phyloP scores from a whole-genome alignment of 192 early-diverging fungal species.

The Chytriomyces hyalinus region DNA sequence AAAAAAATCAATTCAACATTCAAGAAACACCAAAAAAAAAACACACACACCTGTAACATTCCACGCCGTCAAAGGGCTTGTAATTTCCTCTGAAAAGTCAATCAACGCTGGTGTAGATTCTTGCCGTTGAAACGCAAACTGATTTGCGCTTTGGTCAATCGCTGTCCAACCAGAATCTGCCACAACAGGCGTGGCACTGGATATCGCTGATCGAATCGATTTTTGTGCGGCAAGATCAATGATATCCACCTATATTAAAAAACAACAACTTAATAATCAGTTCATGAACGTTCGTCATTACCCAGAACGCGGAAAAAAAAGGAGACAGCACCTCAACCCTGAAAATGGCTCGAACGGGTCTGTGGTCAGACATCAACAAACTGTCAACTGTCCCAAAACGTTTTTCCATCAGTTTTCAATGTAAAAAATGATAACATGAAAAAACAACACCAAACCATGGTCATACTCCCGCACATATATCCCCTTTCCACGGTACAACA shows the following conservation, averaged over 20 bases:
- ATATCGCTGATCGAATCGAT: constrained; percentile 24
- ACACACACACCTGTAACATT: background rate
- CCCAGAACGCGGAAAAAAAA: background rate
- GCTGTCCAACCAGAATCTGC: background rate
- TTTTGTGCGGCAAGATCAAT: constrained; percentile 12
- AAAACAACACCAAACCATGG: background rate
- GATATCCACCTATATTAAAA: background rate
- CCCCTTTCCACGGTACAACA: constrained; percentile 58
- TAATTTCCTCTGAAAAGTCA: constrained; percentile 22
- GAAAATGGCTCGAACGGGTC: constrained; percentile 52
- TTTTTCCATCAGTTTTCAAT: background rate
- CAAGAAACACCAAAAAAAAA: constrained; percentile 8
- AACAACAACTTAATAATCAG: too few relatives aligned
- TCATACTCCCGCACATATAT: constrained; percentile 48
- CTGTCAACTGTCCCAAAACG: constrained; percentile 10
- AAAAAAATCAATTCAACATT: background rate
- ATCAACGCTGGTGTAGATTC: constrained; percentile 7
- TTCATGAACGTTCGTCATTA: background rate
- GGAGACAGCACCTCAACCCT: background rate
- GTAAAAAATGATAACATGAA: background rate
- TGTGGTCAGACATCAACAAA: constrained; percentile 77
- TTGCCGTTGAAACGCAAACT: background rate
- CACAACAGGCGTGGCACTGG: background rate
- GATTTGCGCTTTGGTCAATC: background rate
- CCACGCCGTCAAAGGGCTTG: background rate